Evolutionary conservation across 2,329 filamentous ascomycete genomes (phyloP).

Genomic region (Stylonectria norvegica): DNA sequence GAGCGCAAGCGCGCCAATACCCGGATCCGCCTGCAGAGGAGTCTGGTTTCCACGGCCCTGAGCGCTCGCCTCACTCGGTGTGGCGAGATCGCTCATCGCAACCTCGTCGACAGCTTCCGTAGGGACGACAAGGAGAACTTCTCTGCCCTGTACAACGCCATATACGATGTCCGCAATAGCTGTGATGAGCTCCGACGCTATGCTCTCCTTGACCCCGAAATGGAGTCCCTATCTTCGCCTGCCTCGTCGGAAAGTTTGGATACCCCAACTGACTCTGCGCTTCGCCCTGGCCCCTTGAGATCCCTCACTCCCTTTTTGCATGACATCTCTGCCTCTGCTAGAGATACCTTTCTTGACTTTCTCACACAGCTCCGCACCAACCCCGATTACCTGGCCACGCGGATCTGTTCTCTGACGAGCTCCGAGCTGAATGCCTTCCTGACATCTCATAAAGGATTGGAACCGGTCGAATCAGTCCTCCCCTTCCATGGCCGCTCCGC

Average conservation of each 20-base stretch:
- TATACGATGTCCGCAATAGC: conserved; percentile 75
- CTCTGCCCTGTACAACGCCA: conserved; percentile 68
- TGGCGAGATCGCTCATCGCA: conserved; percentile 70
- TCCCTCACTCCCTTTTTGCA: conserved; percentile 59
- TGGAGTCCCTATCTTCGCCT: conserved; percentile 54
- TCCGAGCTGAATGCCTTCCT: conserved; percentile 75
- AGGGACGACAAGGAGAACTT: conserved; percentile 77
- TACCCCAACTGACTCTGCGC: conserved; percentile 42
- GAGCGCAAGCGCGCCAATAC: conserved; percentile 74
- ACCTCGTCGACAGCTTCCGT: conserved; percentile 74
- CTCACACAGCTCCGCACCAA: conserved; percentile 80
- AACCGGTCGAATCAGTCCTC: conserved; percentile 79
- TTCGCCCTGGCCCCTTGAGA: conserved; percentile 35
- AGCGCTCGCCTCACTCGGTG: conserved; percentile 72
- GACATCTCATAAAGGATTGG: conserved; percentile 72
- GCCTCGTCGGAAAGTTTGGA: conserved; percentile 50
- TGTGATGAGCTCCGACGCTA: conserved; percentile 70
- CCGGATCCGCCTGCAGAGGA: conserved; percentile 69
- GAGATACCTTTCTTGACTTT: conserved; percentile 74
- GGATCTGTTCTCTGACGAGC: conserved; percentile 71
- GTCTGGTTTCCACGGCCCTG: conserved; percentile 69
- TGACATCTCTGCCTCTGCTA: conserved; percentile 71
- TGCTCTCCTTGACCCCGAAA: conserved; percentile 68
- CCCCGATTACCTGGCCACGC: conserved; percentile 79
- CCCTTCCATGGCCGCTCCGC: conserved; percentile 59